Evolutionary conservation across 2,329 filamentous ascomycete species (phyloP), one percentile per base, ranked within the genome.

Genomic region (Chaetomium olivaceum): DNA sequence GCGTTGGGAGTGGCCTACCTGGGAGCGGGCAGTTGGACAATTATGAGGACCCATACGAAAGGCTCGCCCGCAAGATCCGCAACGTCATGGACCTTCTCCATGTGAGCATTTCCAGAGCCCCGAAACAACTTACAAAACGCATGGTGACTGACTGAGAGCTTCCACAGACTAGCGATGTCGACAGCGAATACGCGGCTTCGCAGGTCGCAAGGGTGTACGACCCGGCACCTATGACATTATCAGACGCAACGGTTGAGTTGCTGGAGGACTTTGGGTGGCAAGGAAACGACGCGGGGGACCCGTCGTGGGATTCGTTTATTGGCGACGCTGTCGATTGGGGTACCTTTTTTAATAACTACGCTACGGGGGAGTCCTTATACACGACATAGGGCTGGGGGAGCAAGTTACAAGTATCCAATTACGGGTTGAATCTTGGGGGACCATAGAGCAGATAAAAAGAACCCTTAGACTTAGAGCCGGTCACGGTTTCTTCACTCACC

Each of bases 251-350:
- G 11, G 58, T 73, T 31, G 74, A 73, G 48, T 63, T 73, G 66
- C 69, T 75, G 33, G 70, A 71, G 39, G 73, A 74, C 25, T 39
- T 74, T 29, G 73, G 75, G 16, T 69, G 74, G 54, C 72, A 70
- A 65, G 63, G 64, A 56, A 2, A 29, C 66, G 33, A 61, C 12
- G 9, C 58, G 36, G 33, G 39, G 14, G 69, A 70, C 39, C 39
- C 39, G 39, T n/a, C 16, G 3, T 72, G 57, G 62, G 36, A 54
- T 48, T 8, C 67, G 64, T 54, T 58, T 25, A 33, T 62, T 4
- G 43, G 39, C 16, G 59, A 64, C 27, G 11, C 55, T 14, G 16
- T 67, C 9, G 66, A 64, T 23, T 67, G 65, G 65, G 8, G 58
- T 2, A 36, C 58, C 29, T 23, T 61, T 7, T 58, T 67, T 16